phyloP scores from a whole-genome alignment of 345 rosid genomes.

The Salix brachista region DNA sequence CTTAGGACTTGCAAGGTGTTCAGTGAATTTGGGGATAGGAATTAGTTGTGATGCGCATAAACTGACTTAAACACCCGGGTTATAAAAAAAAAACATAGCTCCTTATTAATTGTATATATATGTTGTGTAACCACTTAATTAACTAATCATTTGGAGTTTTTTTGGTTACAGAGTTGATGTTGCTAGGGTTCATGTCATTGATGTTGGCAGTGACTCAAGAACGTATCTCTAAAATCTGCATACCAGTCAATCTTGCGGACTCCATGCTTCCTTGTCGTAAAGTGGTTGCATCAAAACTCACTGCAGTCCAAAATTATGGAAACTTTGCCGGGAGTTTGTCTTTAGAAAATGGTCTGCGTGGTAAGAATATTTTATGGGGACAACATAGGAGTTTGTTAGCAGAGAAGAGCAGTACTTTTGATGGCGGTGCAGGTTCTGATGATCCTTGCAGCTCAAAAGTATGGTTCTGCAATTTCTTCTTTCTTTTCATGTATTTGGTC shows the following conservation, averaged over 20 bases:
- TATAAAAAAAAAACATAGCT: too few species aligned
- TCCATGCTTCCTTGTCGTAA: constrained; percentile 25
- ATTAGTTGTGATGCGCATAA: too few species aligned
- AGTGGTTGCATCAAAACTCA: not conserved
- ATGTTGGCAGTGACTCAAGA: constrained; percentile 14
- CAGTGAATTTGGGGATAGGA: fast-evolving
- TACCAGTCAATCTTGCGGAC: constrained; percentile 14
- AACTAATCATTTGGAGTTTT: not conserved
- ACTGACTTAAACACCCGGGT: too few species aligned
- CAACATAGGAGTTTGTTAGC: not conserved
- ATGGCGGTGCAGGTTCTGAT: not conserved
- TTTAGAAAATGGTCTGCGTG: not conserved
- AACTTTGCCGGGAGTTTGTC: not conserved
- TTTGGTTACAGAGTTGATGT: constrained; percentile 18
- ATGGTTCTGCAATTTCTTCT: not conserved
- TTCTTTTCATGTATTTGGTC: not conserved
- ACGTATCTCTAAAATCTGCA: constrained; percentile 14
- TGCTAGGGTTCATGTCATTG: constrained; percentile 24
- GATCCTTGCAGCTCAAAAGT: constrained; percentile 17
- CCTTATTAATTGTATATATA: too few species aligned
- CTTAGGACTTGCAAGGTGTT: too few species aligned
- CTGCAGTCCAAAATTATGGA: not conserved
- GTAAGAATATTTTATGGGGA: too few species aligned
- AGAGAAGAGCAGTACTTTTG: not conserved
- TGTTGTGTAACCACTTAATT: not conserved